A percentile compares a stretch with the other conserved stretches of the same genome.
Evolutionary conservation across 768 basidiomycete genomes (phyloP).

Genomic region (Amylocystis lapponica): DNA sequence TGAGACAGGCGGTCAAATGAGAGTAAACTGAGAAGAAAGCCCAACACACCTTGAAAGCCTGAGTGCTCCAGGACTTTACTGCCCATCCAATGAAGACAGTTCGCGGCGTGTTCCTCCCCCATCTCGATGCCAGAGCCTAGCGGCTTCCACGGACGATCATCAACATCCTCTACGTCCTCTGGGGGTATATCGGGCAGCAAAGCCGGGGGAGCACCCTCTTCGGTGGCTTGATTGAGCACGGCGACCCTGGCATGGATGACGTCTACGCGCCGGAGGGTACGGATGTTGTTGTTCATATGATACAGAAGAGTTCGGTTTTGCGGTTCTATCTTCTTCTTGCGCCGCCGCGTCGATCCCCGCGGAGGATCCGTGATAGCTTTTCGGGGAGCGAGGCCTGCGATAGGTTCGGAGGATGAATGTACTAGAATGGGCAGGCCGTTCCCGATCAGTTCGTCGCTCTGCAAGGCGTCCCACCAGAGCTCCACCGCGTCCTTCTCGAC

Average conservation of each 20-base stretch:
- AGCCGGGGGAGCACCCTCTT: constrained; percentile 16
- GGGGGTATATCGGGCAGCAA: constrained; percentile 3
- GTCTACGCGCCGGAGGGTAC: constrained; percentile 65
- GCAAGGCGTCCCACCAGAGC: constrained; percentile 73
- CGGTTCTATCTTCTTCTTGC: constrained; percentile 25
- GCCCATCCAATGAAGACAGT: constrained; percentile 69
- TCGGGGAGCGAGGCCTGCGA: constrained; percentile 17
- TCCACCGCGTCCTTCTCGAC: constrained; percentile 43
- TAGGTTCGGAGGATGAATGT: constrained; percentile 20
- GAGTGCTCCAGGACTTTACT: constrained; percentile 80
- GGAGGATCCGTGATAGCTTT: constrained; percentile 12
- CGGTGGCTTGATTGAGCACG: constrained; percentile 40
- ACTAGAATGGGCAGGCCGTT: constrained; percentile 55
- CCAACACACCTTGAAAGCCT: constrained; percentile 88
- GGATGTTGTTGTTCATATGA: constrained; percentile 73
- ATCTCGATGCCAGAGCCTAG: constrained; percentile 38
- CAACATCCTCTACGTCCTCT: constrained; percentile 34
- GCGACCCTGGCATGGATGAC: constrained; percentile 69
- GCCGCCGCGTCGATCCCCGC: constrained; percentile 16
- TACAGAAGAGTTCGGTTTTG: constrained; percentile 43
- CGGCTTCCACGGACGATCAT: constrained; percentile 56
- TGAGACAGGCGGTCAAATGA: not conserved
- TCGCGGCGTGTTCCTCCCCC: constrained; percentile 51
- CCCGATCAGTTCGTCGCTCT: constrained; percentile 52
- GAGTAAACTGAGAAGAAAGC: not conserved